A percentile compares a stretch with the other conserved stretches of the same genome.
Conservation (phyloP, 1,284 basidiomycete genomes). For the Entoloma clypeatum region DNA sequence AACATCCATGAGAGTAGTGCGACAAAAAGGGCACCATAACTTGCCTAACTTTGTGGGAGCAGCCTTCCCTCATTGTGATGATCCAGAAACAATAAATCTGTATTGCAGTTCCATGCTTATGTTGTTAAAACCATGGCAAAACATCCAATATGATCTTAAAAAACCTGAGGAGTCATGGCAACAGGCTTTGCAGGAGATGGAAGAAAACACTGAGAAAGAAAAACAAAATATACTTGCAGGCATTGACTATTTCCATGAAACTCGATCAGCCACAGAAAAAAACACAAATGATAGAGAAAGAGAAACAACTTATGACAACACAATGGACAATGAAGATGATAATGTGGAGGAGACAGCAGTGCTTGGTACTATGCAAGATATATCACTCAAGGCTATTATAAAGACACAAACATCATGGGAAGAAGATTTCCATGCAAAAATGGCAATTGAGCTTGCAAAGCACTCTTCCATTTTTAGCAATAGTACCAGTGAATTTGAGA, state of each 20-base stretch:
- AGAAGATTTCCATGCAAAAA: not conserved
- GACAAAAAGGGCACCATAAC: not conserved
- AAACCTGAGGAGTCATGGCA: conserved; percentile 20
- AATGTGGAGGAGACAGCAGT: not conserved
- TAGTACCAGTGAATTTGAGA: too few relatives aligned
- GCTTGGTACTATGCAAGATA: too few relatives aligned
- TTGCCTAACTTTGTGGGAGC: conserved; percentile 5
- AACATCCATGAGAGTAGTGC: not conserved
- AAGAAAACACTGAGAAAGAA: conserved; percentile 10
- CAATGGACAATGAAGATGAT: not conserved
- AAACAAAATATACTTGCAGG: conserved; percentile 20
- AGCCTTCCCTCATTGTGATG: conserved; percentile 6
- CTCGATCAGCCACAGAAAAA: conserved; percentile 16
- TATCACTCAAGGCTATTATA: too few relatives aligned
- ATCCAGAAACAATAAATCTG: conserved; percentile 20
- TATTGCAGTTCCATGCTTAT: conserved; percentile 36
- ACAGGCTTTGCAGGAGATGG: conserved; percentile 18
- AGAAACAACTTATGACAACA: conserved; percentile 7
- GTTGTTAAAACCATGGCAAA: conserved; percentile 38
- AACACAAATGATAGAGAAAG: not conserved
- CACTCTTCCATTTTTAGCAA: not conserved
- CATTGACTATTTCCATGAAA: conserved; percentile 36
- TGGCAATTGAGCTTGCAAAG: not conserved
- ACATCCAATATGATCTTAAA: conserved; percentile 28
- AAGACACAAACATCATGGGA: too few relatives aligned